phyloP scores from a whole-genome alignment of 2,329 filamentous ascomycete genomes.

The Cordyceps militaris region DNA sequence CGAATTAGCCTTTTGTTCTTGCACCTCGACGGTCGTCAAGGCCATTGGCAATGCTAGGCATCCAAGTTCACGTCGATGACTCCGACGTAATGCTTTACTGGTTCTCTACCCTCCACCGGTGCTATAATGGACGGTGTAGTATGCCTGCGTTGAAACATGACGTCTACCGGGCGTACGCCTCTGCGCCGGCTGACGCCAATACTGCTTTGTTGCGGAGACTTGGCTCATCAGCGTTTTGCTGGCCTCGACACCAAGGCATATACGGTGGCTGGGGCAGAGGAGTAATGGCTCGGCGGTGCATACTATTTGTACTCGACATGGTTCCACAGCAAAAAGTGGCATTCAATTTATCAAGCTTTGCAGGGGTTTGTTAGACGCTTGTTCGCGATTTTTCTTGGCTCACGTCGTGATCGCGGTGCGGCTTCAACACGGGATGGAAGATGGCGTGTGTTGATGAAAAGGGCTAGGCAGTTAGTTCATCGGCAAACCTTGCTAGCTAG shows the following conservation, averaged over 20 bases:
- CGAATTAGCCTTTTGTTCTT: background rate
- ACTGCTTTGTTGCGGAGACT: background rate
- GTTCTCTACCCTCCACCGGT: background rate
- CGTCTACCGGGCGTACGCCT: background rate
- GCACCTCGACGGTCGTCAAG: background rate
- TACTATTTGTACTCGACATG: background rate
- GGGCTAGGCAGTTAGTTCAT: background rate
- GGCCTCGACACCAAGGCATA: background rate
- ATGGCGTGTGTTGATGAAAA: background rate
- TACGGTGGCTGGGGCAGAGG: constrained; percentile 1
- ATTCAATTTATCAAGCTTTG: background rate
- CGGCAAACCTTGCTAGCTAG: background rate
- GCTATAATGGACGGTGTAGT: background rate
- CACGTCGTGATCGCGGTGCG: background rate
- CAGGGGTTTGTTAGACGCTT: background rate
- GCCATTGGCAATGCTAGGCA: background rate
- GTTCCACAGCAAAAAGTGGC: background rate
- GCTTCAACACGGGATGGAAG: background rate
- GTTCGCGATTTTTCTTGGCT: background rate
- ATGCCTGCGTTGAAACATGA: background rate
- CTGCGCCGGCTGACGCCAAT: background rate
- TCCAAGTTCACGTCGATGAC: background rate
- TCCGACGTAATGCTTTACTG: background rate
- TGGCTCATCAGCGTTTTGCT: background rate
- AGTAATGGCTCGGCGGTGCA: background rate